phyloP scores from a whole-genome alignment of 2,329 filamentous ascomycete genomes.

The Venturia pyrina region DNA sequence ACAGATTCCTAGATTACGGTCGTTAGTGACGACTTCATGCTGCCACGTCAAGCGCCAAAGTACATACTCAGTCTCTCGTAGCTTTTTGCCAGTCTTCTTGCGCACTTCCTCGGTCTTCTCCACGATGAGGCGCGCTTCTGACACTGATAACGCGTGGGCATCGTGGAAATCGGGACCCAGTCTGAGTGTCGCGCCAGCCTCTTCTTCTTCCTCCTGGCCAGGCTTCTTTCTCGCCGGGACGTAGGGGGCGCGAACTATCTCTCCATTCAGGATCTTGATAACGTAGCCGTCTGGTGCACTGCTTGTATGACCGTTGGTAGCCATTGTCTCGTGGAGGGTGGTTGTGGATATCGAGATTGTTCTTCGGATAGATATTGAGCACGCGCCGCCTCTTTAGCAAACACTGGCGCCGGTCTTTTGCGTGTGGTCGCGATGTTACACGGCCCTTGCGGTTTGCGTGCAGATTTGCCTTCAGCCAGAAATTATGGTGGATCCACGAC shows the following conservation, averaged over 20 bases:
- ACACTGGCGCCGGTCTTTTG: background rate
- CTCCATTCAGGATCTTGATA: conserved; percentile 4
- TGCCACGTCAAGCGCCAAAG: conserved; percentile 15
- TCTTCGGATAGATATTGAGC: background rate
- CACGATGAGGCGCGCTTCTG: conserved; percentile 84
- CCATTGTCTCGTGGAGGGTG: conserved; percentile 4
- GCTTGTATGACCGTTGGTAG: background rate
- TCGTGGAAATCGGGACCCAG: conserved; percentile 82
- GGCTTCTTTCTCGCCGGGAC: conserved; percentile 1
- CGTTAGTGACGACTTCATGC: background rate
- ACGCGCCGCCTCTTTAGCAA: background rate
- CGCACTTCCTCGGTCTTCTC: conserved; percentile 79
- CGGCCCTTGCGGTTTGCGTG: background rate
- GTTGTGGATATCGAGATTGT: background rate
- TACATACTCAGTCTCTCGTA: conserved; percentile 72
- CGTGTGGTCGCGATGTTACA: background rate
- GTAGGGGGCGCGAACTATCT: conserved; percentile 4
- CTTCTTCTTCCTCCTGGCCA: conserved; percentile 66
- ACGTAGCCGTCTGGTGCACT: background rate
- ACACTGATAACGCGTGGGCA: conserved; percentile 83
- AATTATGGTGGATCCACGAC: background rate
- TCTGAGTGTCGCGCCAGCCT: conserved; percentile 69
- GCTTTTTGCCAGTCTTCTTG: conserved; percentile 67
- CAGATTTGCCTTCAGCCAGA: background rate
- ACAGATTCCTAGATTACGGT: conserved; percentile 51